These are phyloP conservation scores for Leishmania mexicana DNA, from an alignment of 208 protist species.

Conservation along the genomic window DNA sequence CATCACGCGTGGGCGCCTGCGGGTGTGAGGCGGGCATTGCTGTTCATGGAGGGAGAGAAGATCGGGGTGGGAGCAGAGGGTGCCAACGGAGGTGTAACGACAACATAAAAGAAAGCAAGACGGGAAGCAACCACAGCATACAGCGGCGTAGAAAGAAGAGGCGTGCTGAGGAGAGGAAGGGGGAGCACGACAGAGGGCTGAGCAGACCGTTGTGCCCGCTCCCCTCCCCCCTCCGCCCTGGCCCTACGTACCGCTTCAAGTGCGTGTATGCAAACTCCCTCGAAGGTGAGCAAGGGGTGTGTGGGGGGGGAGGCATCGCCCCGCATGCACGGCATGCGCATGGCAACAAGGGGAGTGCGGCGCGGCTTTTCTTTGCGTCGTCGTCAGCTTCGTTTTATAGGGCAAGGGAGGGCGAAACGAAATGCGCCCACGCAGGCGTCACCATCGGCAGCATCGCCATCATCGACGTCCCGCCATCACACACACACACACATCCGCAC, in stretches of 20 bases:
- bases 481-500: too few relatives aligned
- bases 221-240: too few relatives aligned
- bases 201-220: background rate
- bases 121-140: background rate
- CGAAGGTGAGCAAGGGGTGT: background rate
- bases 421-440: background rate
- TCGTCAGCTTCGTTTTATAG: background rate
- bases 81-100: background rate
- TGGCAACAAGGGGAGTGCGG: background rate
- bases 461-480: too few relatives aligned
- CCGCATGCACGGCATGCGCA: background rate
- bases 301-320: background rate
- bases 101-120: background rate
- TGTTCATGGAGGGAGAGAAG: background rate
- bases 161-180: background rate
- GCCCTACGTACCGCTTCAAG: background rate
- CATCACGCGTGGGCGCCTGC: background rate
- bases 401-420: background rate
- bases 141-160: background rate
- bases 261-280: background rate
- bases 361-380: background rate
- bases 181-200: background rate
- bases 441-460: constrained; percentile 14
- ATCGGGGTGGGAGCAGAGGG: too few relatives aligned
- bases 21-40: background rate